These are phyloP conservation scores for Capronia coronata DNA, from an alignment of 2,329 filamentous ascomycete species.

Conservation along the genomic window DNA sequence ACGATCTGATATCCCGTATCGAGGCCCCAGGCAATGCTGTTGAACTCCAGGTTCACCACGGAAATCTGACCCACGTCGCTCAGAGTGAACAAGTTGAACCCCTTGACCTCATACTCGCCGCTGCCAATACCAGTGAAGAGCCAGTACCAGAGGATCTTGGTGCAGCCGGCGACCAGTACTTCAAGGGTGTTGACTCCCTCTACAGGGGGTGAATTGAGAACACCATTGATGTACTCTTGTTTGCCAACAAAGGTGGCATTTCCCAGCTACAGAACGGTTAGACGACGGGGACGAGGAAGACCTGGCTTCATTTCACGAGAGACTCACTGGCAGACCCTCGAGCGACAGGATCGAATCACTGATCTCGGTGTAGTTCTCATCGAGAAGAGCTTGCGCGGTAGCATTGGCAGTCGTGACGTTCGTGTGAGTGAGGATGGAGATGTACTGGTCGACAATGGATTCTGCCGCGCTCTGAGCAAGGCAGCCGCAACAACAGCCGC, in stretches of 20 bases:
- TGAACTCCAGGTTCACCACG: constrained; percentile 21
- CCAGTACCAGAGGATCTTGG: constrained; percentile 24
- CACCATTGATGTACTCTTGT: constrained; percentile 20
- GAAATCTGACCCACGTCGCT: constrained; percentile 12
- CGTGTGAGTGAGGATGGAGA: constrained; percentile 16
- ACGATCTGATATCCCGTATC: constrained; percentile 23
- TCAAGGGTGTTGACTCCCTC: constrained; percentile 22
- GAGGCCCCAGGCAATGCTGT: constrained; percentile 24
- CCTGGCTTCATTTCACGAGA: neutral
- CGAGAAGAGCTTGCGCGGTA: constrained; percentile 23
- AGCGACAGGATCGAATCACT: constrained; percentile 25
- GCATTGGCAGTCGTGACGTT: constrained; percentile 21
- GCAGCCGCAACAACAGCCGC: constrained; percentile 4
- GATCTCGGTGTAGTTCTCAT: constrained; percentile 20
- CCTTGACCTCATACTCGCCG: constrained; percentile 21
- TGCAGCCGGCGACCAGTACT: constrained; percentile 20
- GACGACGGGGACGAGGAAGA: neutral
- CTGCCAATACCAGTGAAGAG: constrained; percentile 22
- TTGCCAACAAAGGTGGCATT: constrained; percentile 20
- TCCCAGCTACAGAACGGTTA: constrained; percentile 16
- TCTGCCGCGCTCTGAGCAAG: constrained; percentile 12
- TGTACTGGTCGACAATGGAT: constrained; percentile 20
- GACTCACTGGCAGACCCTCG: constrained; percentile 21
- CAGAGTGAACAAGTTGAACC: constrained; percentile 23
- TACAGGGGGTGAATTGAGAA: constrained; percentile 18